Evolutionary conservation across 1,139 yeast species (phyloP).

Genomic region (Candida anutae): DNA sequence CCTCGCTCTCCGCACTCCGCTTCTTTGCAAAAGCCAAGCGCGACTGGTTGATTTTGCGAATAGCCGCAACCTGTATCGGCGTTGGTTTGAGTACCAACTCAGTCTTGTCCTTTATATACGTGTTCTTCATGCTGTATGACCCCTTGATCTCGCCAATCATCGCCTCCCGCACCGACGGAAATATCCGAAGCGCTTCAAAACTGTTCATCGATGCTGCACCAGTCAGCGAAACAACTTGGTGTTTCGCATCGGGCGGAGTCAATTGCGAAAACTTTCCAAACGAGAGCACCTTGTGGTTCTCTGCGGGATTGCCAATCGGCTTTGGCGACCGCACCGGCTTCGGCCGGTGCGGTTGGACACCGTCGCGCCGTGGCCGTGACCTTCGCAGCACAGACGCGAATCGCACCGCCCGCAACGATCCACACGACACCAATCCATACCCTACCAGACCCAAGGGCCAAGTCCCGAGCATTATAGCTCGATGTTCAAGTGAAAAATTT

Average conservation of each 20-base stretch:
- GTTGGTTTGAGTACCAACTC: slow-evolving; percentile 31
- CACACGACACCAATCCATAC: no score
- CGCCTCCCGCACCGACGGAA: slow-evolving; percentile 60
- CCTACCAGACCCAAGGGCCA: no score
- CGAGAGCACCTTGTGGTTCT: slow-evolving; percentile 3
- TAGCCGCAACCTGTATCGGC: slow-evolving; percentile 39
- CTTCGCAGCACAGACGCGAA: no score
- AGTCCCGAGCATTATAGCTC: no score
- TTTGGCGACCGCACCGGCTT: no score
- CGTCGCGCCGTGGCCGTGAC: no score
- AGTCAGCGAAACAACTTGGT: slow-evolving; percentile 11
- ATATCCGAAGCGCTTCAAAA: slow-evolving; percentile 58
- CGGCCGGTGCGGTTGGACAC: no score
- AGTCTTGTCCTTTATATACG: slow-evolving; percentile 23
- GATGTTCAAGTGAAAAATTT: no score
- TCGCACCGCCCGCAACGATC: no score
- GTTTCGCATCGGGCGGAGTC: slow-evolving; percentile 10
- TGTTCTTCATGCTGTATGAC: slow-evolving; percentile 35
- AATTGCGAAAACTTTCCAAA: slow-evolving; percentile 15
- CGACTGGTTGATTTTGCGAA: slow-evolving; percentile 34
- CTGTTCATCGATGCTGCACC: slow-evolving; percentile 33
- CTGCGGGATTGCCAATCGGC: neutral
- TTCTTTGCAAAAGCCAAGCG: slow-evolving; percentile 14
- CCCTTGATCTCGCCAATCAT: slow-evolving; percentile 50
- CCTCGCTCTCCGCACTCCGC: slow-evolving; percentile 12